phyloP scores from a whole-genome alignment of 495 filamentous ascomycete genomes.

The Podospora pseudopauciseta region DNA sequence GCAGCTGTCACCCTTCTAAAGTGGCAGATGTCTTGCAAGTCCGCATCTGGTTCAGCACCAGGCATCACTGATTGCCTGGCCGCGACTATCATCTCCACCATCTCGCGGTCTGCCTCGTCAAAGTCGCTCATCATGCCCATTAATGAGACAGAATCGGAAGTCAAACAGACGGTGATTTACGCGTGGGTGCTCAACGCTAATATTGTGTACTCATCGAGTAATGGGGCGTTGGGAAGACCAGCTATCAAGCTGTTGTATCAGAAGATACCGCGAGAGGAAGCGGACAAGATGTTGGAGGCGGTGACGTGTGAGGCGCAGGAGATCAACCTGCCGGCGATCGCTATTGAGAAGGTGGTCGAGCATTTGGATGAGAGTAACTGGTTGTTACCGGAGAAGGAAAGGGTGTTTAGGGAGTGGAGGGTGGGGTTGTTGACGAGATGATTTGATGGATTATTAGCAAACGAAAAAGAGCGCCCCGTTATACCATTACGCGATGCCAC shows the following conservation, averaged over 20 bases:
- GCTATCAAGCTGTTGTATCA: slow-evolving; percentile 69
- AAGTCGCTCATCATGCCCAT: slow-evolving; percentile 47
- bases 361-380: slow-evolving; percentile 48
- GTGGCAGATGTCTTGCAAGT: slow-evolving; percentile 36
- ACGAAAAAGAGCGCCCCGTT: neutral
- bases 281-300: slow-evolving; percentile 53
- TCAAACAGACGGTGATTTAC: slow-evolving; percentile 34
- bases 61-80: slow-evolving; percentile 45
- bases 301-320: slow-evolving; percentile 61
- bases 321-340: slow-evolving; percentile 52
- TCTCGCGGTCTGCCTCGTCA: slow-evolving; percentile 46
- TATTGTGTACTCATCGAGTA: slow-evolving; percentile 56
- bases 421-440: slow-evolving; percentile 59
- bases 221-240: slow-evolving; percentile 27
- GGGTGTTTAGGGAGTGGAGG: slow-evolving; percentile 60
- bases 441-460: neutral
- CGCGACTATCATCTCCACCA: slow-evolving; percentile 44
- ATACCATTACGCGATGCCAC: no score
- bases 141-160: slow-evolving; percentile 16
- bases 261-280: slow-evolving; percentile 38
- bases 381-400: slow-evolving; percentile 53
- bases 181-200: slow-evolving; percentile 71
- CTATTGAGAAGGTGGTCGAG: slow-evolving; percentile 43
- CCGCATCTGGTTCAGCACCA: slow-evolving; percentile 23
- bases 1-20: slow-evolving; percentile 37